A percentile compares a stretch with the other conserved stretches of the same genome.
Conservation (phyloP, 305 asterid genomes). For the Coffea humblotiana region DNA sequence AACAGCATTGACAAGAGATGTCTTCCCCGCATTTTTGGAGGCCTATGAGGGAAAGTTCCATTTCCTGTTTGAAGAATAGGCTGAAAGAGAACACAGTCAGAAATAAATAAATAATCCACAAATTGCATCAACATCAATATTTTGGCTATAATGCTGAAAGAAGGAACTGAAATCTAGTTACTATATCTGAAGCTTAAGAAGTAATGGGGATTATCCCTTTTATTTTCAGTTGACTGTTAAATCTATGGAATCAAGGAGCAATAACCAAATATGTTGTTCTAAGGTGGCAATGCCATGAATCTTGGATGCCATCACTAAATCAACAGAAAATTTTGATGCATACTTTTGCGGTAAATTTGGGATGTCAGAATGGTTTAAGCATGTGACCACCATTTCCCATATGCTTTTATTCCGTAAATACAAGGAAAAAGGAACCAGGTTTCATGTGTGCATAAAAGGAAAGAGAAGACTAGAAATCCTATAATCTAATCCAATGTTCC, state of each 20-base stretch:
- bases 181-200: background rate
- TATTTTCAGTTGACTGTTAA: background rate
- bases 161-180: background rate
- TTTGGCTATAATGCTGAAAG: background rate
- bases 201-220: background rate
- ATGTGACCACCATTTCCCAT: background rate
- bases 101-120: slow-evolving; percentile 3
- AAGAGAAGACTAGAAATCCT: background rate
- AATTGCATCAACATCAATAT: background rate
- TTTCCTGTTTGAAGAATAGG: slow-evolving; percentile 91
- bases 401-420: background rate
- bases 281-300: background rate
- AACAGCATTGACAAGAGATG: slow-evolving; percentile 82
- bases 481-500: background rate
- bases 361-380: background rate
- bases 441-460: background rate
- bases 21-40: slow-evolving; percentile 93
- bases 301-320: background rate
- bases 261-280: background rate
- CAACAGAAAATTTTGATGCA: background rate
- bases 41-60: slow-evolving; percentile 91
- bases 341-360: background rate
- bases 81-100: slow-evolving; percentile 35
- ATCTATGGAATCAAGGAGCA: background rate
- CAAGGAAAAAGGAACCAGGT: background rate